Conservation (phyloP, 257 asterid genomes). For the Mentha longifolia region DNA sequence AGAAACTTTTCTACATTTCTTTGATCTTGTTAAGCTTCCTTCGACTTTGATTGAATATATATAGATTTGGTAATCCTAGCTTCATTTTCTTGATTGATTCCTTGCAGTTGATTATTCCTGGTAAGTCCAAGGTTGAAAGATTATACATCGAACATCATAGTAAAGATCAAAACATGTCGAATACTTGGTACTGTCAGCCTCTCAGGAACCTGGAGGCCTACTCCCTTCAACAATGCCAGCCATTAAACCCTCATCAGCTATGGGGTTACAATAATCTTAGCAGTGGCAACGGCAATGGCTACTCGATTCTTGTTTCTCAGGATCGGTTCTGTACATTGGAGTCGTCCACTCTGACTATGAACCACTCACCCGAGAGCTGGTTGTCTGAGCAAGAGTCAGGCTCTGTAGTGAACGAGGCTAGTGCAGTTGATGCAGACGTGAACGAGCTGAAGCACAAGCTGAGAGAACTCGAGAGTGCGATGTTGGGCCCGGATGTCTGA, state of each 20-base stretch:
- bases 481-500: constrained; percentile 85
- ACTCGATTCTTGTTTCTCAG: constrained; percentile 44
- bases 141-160: constrained; percentile 36
- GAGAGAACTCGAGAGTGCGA: constrained; percentile 69
- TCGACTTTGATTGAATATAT: background rate
- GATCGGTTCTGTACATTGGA: constrained; percentile 63
- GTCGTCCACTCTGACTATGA: constrained; percentile 57
- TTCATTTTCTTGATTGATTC: constrained; percentile 4
- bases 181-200: constrained; percentile 50
- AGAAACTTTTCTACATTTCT: background rate
- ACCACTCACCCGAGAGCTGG: constrained; percentile 55
- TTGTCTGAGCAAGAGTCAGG: constrained; percentile 56
- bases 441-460: constrained; percentile 61
- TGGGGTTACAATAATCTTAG: constrained; percentile 37
- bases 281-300: constrained; percentile 33
- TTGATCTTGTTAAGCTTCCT: background rate
- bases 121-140: background rate
- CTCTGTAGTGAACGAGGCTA: constrained; percentile 56
- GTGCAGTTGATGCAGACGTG: constrained; percentile 53
- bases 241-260: constrained; percentile 42
- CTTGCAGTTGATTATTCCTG: background rate
- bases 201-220: constrained; percentile 52
- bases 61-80: background rate
- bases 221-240: constrained; percentile 48
- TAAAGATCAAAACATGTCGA: constrained; percentile 49